Base-by-base conservation (phyloP, 2,329 filamentous ascomycete species). In the Fusarium incarnatum region DNA sequence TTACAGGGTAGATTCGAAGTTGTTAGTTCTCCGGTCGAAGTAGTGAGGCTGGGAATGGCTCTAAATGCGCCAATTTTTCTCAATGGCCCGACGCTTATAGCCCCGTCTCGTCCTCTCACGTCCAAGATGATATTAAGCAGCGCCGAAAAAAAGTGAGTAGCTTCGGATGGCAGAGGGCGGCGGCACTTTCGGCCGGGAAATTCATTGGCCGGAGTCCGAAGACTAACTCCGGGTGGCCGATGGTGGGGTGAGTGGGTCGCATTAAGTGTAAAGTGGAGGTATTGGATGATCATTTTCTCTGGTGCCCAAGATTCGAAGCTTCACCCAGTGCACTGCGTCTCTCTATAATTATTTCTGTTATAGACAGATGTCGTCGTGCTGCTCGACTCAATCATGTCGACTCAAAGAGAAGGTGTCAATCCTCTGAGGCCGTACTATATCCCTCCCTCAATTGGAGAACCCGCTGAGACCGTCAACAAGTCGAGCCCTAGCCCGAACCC, bases 381-480 rank as follows among this genome's bases (percentile, higher is more conserved):
- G 63, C 58, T 72, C 64, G 47, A 64, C 60, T 56, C 75, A 74
- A 79, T 68, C 68, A 87, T 85, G 84, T 78, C 83, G 73, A 77
- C 81, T 69, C 78, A 81, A 55, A 77, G 79, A 75, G 83, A 85
- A 67, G 83, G 80, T 66, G 79, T 86, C 64, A 92, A 92, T 73
- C 90, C 90, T 61, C 82, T 92, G 60, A 85, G 90, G 67, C 90
- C 90, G 20, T 92, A 92, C 81, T 92, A 92, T 78, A 89, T 90
- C 70, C 86, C 86, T 40, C 86, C 86, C 13, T 82, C 84, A n/a
- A 87, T 88, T 60, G 85, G 84, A 57, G 83, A 86, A 54, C 77
- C 81, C 34, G 73, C 79, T 44, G 80, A 82, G 42, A 61, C 67
- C 15, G 32, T 73, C 41, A 70, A 79, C 46, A 77, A 77, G 61